Percentiles rank a stretch among this genome's conserved stretches.
phyloP scores from a whole-genome alignment of 1,284 basidiomycete species.

The Ceraceosorus bombacis region DNA sequence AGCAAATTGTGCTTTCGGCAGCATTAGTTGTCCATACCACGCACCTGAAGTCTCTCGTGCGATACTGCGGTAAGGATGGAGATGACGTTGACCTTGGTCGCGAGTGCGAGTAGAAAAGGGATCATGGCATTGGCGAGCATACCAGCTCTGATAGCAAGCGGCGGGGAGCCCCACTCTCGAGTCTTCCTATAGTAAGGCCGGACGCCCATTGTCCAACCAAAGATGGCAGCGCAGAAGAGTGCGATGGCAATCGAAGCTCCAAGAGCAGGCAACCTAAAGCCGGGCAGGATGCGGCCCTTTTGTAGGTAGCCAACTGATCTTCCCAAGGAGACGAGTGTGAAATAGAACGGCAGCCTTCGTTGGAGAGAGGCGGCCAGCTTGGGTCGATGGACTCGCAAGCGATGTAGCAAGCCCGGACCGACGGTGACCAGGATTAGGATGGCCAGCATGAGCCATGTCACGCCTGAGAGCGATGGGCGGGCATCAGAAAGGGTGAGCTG shows the following conservation, averaged over 20 bases:
- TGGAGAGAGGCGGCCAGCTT: neutral
- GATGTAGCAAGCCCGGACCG: conserved; percentile 4
- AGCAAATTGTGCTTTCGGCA: neutral
- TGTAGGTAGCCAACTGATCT: neutral
- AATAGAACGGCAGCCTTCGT: conserved; percentile 5
- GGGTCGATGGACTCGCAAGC: conserved; percentile 2
- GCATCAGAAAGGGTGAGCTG: too few relatives aligned
- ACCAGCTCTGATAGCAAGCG: conserved; percentile 34
- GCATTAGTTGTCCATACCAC: neutral
- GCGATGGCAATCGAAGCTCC: conserved; percentile 5
- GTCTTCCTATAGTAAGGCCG: conserved; percentile 32
- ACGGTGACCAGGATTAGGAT: conserved; percentile 7
- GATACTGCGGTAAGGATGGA: conserved; percentile 32
- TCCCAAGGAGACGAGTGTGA: neutral
- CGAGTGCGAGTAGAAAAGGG: conserved; percentile 35
- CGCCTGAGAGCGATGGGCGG: neutral
- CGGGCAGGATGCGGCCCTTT: neutral
- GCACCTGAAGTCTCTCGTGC: conserved; percentile 27
- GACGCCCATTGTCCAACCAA: conserved; percentile 25
- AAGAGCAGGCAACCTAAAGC: neutral
- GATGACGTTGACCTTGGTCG: conserved; percentile 40
- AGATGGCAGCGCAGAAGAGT: conserved; percentile 7
- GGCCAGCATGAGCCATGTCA: conserved; percentile 5
- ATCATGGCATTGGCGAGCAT: conserved; percentile 37
- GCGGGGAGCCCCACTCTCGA: conserved; percentile 28